Conservation (phyloP, 345 rosid species). For the Salix suchowensis region DNA sequence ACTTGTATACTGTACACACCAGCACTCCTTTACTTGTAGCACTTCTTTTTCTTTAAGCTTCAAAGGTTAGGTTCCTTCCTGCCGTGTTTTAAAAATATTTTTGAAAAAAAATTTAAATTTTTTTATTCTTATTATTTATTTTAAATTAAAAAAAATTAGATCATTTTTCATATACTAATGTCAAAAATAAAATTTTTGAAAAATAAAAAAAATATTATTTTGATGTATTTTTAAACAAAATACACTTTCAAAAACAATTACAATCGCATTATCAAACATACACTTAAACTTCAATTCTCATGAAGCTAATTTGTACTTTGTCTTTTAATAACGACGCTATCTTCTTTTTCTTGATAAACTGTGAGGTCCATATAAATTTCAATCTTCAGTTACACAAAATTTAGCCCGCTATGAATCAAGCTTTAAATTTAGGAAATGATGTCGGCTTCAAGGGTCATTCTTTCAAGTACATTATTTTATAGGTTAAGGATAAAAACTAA, state of each 20-base stretch:
- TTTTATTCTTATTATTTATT: too few species aligned
- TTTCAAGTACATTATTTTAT: not conserved
- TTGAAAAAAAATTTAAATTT: too few species aligned
- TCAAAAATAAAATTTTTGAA: too few species aligned
- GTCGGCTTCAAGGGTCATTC: not conserved
- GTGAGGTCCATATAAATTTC: not conserved
- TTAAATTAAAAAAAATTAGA: too few species aligned
- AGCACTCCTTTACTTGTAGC: not conserved
- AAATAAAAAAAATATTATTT: too few species aligned
- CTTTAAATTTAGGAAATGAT: not conserved
- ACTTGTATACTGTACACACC: not conserved
- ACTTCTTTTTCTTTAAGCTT: not conserved
- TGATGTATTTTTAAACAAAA: too few species aligned
- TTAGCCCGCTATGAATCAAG: not conserved
- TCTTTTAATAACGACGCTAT: too few species aligned
- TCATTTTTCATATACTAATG: too few species aligned
- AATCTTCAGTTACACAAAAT: not conserved
- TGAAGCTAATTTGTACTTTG: not conserved
- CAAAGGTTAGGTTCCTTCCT: not conserved
- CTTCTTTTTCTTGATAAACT: not conserved
- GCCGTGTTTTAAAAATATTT: too few species aligned
- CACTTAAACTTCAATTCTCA: not conserved
- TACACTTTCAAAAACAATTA: too few species aligned
- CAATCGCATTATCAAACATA: rapidly evolving
- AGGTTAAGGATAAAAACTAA: too few species aligned